Percentiles rank a stretch among this genome's conserved stretches.
phyloP scores from a whole-genome alignment of 2,329 filamentous ascomycete species.

The Scopulariopsis brevicaulis region DNA sequence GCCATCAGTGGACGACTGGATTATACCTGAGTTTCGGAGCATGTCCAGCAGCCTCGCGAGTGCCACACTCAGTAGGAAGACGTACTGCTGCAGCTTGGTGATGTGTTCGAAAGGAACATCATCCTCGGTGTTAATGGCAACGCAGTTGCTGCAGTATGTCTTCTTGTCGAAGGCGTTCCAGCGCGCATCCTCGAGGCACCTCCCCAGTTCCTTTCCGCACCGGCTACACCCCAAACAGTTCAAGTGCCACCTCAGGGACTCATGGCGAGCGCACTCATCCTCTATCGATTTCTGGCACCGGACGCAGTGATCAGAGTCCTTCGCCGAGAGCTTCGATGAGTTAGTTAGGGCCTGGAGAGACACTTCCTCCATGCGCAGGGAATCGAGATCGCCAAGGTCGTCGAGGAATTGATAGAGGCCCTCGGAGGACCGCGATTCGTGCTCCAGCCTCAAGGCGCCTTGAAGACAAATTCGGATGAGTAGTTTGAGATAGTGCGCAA shows the following conservation, averaged over 20 bases:
- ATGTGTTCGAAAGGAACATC: conserved; percentile 55
- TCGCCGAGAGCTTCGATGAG: conserved; percentile 56
- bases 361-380: conserved; percentile 59
- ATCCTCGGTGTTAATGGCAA: conserved; percentile 40
- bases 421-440: conserved; percentile 62
- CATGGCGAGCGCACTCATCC: conserved; percentile 74
- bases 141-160: conserved; percentile 62
- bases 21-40: conserved; percentile 67
- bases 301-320: conserved; percentile 75
- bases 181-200: conserved; percentile 55
- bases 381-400: conserved; percentile 74
- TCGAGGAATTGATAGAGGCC: conserved; percentile 76
- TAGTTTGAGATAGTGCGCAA: conserved; percentile 95
- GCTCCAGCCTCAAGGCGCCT: conserved; percentile 81
- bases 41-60: conserved; percentile 83
- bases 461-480: conserved; percentile 95
- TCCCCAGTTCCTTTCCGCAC: conserved; percentile 53
- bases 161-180: conserved; percentile 58
- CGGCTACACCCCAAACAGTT: conserved; percentile 68
- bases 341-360: conserved; percentile 55
- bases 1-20: conserved; percentile 67
- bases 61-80: conserved; percentile 85
- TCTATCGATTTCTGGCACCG: conserved; percentile 81
- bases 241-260: conserved; percentile 73
- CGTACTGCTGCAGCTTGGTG: conserved; percentile 84